Base-by-base conservation (phyloP, 2,329 filamentous ascomycete species). In the Lojkania enalia region DNA sequence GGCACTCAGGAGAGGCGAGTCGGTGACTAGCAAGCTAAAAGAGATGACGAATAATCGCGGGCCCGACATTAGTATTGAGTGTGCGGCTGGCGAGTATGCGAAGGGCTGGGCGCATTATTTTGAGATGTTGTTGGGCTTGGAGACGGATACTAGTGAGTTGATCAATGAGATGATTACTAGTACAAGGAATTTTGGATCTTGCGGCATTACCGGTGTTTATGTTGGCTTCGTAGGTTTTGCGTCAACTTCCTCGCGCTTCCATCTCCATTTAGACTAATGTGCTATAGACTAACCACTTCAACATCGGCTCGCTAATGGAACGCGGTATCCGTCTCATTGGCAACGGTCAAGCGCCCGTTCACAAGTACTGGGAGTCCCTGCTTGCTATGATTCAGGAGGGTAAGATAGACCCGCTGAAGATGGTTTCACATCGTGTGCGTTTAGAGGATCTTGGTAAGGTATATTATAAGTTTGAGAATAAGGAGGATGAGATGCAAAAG, bases 131-230 rank as follows among this genome's bases (percentile, higher is more conserved):
- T 60, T 80, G 3, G 89, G 89, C 0, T 75, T 86, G 23, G 90
- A 95, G 74, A 95, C 88, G 0, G 90, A 95, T 61, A 92, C 88
- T 0, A 87, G 84, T 40, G 90, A 90, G 73, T 83, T 89, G 33
- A 46, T 90, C 52, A 90, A 90, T 64, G 87, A 90, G 72, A 88
- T 88, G 84, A 82, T 90, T 21, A 81, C 86, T 60, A 77, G 81
- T n/a, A 85, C 88, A 11, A 76, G 82, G 38, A 87, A 83, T 58
- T 90, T 78, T 58, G 86, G 90, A 3, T 78, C 88, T 5, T 84
- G 84, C 42, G 88, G 90, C 16, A 77, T 95, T 45, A 95, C 89
- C 0, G 89, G 88, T 42, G 81, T 84, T 9, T 84, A 84, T 59
- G 79, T 80, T 27, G 81, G 80, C 20, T 84, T 74, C 63, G 76